phyloP scores from a whole-genome alignment of 768 basidiomycete species.

The Boletellus ananiceps region DNA sequence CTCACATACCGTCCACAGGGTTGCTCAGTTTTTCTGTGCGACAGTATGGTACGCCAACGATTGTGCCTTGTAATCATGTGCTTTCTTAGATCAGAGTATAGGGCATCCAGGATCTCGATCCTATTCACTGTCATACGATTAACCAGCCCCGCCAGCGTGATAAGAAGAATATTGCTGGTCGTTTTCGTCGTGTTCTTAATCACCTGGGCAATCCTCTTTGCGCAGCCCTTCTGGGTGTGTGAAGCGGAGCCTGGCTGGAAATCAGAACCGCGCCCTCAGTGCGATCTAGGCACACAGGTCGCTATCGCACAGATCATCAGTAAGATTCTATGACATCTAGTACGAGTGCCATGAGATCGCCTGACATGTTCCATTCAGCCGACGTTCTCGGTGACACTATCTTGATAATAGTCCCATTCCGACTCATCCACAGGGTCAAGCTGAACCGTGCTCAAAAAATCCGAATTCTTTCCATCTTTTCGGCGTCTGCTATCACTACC shows the following conservation, averaged over 20 bases:
- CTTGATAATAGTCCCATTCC: neutral
- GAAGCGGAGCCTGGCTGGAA: constrained; percentile 5
- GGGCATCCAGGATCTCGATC: constrained; percentile 4
- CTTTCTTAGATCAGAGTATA: neutral
- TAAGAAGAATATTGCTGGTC: neutral
- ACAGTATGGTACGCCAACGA: neutral
- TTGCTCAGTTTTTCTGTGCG: neutral
- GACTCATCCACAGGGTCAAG: neutral
- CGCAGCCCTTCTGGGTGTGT: constrained; percentile 3
- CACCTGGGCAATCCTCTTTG: constrained; percentile 4
- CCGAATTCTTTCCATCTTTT: constrained; percentile 4
- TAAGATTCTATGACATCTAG: neutral
- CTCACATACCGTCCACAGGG: neutral
- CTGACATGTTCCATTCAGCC: neutral
- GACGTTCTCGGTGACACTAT: constrained; percentile 2
- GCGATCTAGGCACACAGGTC: neutral
- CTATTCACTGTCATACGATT: constrained; percentile 5
- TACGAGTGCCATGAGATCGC: neutral
- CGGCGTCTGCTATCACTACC: constrained; percentile 4
- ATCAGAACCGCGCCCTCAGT: neutral
- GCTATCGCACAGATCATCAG: constrained; percentile 1
- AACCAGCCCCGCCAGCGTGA: neutral
- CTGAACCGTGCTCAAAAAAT: constrained; percentile 1
- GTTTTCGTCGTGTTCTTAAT: neutral
- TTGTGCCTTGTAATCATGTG: neutral